phyloP scores from a whole-genome alignment of 2,329 filamentous ascomycete genomes.

The Nigrospora osmanthi region DNA sequence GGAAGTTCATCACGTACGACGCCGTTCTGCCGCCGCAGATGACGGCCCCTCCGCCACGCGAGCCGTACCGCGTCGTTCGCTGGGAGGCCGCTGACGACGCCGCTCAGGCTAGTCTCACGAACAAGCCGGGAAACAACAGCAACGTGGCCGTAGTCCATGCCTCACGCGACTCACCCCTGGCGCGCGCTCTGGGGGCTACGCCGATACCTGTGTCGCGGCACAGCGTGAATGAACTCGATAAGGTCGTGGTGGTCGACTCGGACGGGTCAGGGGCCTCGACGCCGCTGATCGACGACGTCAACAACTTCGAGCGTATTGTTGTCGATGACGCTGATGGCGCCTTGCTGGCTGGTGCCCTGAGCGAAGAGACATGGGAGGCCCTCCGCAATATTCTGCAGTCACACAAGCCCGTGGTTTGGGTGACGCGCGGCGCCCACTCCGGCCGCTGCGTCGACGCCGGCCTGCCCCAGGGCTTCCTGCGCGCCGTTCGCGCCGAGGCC shows the following conservation, averaged over 20 bases:
- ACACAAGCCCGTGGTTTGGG: constrained; percentile 1
- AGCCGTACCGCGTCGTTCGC: neutral
- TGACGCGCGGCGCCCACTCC: constrained; percentile 1
- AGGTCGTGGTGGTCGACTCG: neutral
- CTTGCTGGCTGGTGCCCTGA: no score
- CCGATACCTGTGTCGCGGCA: neutral
- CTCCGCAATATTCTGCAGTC: neutral
- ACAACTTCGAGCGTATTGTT: no score
- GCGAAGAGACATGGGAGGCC: no score
- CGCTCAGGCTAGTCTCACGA: neutral
- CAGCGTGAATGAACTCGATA: neutral
- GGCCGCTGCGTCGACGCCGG: neutral
- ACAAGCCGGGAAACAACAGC: neutral
- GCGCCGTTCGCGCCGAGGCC: constrained; percentile 1
- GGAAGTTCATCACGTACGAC: constrained; percentile 13
- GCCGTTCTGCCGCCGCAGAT: constrained; percentile 8
- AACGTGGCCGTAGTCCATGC: neutral
- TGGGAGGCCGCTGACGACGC: neutral
- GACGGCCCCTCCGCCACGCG: neutral
- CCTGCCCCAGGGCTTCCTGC: constrained; percentile 3
- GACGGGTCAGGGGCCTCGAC: neutral
- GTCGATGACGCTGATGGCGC: no score
- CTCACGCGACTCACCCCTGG: neutral
- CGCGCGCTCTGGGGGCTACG: neutral
- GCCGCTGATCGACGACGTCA: no score